These are phyloP conservation scores for Vaucheria bursata DNA, from an alignment of 352 stramenopile species.

Conservation along the genomic window DNA sequence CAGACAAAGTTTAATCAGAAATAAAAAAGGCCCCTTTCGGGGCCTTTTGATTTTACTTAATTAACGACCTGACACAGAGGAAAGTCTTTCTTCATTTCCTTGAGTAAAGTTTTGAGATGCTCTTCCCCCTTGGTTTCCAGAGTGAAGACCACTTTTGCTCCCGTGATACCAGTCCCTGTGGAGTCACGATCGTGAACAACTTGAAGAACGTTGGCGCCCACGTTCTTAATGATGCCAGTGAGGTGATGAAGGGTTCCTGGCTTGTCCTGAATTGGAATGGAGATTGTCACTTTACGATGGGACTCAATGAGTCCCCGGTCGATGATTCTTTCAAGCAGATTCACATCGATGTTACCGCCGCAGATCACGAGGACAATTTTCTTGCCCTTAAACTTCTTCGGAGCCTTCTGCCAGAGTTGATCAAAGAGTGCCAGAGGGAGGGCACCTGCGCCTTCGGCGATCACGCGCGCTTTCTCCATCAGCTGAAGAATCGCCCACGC, in stretches of 20 bases:
- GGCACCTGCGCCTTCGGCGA: constrained; percentile 5
- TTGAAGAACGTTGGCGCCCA: not conserved
- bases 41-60: not conserved
- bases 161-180: not conserved
- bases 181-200: not conserved
- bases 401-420: not conserved
- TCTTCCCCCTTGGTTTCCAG: not conserved
- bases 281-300: not conserved
- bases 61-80: not conserved
- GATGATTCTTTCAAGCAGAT: not conserved
- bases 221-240: not conserved
- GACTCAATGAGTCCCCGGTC: not conserved
- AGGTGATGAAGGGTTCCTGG: not conserved
- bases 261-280: not conserved
- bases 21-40: not conserved
- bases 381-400: not conserved
- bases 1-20: not conserved
- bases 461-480: not conserved
- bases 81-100: not conserved
- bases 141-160: not conserved
- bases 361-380: not conserved
- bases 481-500: not conserved
- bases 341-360: not conserved
- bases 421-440: constrained; percentile 1
- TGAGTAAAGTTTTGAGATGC: not conserved